phyloP scores from a whole-genome alignment of 345 rosid genomes.

The Eutrema japonicum region DNA sequence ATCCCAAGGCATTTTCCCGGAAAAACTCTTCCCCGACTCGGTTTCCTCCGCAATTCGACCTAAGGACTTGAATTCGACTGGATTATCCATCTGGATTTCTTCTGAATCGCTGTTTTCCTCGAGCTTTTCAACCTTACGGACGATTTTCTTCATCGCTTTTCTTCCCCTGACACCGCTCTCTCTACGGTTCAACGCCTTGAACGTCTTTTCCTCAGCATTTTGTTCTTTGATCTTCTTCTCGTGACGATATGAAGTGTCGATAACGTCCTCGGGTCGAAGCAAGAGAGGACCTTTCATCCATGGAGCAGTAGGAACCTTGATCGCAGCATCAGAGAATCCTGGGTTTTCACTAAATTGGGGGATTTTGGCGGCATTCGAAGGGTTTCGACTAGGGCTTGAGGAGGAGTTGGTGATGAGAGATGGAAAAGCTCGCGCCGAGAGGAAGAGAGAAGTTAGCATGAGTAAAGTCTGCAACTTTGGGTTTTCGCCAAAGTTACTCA shows the following conservation, averaged over 20 bases:
- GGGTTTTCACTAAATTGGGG: constrained; percentile 23
- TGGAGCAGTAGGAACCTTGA: constrained; percentile 63
- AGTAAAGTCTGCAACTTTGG: constrained; percentile 20
- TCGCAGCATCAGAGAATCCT: constrained; percentile 18
- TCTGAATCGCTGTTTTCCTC: constrained; percentile 33
- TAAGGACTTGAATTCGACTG: constrained; percentile 45
- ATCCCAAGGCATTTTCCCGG: constrained; percentile 71
- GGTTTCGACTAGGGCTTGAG: constrained; percentile 37
- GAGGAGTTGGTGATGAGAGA: constrained; percentile 37
- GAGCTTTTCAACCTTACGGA: constrained; percentile 59
- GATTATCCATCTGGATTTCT: constrained; percentile 28
- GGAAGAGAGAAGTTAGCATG: constrained; percentile 26
- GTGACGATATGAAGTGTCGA: constrained; percentile 40
- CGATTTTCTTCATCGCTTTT: constrained; percentile 67
- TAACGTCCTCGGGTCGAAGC: constrained; percentile 56
- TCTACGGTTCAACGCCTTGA: constrained; percentile 63
- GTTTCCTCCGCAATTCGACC: constrained; percentile 30
- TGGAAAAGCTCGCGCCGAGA: constrained; percentile 37
- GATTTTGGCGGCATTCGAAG: constrained; percentile 24
- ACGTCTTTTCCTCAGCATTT: constrained; percentile 47
- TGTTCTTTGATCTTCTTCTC: constrained; percentile 29
- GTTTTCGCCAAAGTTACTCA: constrained; percentile 4
- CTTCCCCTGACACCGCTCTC: constrained; percentile 74
- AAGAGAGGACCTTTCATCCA: constrained; percentile 71
- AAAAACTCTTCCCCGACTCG: constrained; percentile 25